These are phyloP conservation scores for Fusarium continuum DNA, from an alignment of 2,329 filamentous ascomycete species.

Conservation along the genomic window DNA sequence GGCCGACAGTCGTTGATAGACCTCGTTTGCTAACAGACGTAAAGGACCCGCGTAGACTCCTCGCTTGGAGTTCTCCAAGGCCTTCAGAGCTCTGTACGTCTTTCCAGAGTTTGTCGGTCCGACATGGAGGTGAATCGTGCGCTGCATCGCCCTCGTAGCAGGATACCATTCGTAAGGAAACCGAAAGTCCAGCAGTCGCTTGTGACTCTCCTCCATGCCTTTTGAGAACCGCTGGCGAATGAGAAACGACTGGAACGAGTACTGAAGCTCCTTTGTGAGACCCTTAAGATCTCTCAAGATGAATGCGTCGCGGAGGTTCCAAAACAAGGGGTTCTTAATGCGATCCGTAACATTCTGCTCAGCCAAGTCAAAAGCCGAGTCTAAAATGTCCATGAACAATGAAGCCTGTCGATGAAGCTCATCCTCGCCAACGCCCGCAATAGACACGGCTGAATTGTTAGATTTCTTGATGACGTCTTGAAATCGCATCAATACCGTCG, in stretches of 20 bases:
- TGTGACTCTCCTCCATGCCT: conserved; percentile 66
- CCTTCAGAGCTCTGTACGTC: conserved; percentile 91
- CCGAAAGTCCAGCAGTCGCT: conserved; percentile 80
- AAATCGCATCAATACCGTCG: conserved; percentile 50
- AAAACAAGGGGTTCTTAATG: conserved; percentile 64
- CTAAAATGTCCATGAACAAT: conserved; percentile 57
- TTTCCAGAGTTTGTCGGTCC: conserved; percentile 98
- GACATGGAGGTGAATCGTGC: conserved; percentile 90
- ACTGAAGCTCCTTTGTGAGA: conserved; percentile 68
- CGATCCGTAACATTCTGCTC: conserved; percentile 50
- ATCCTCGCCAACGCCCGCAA: conserved; percentile 46
- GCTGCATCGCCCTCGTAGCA: conserved; percentile 78
- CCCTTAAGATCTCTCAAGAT: conserved; percentile 60
- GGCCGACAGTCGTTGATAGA: conserved; percentile 86
- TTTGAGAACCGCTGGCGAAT: conserved; percentile 65
- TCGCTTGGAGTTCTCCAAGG: conserved; percentile 76
- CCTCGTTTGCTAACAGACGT: conserved; percentile 88
- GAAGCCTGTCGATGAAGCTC: conserved; percentile 57
- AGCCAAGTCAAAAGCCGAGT: conserved; percentile 58
- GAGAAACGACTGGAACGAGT: conserved; percentile 73
- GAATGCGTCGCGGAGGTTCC: conserved; percentile 68
- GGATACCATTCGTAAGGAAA: conserved; percentile 94
- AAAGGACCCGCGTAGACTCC: conserved; percentile 94
- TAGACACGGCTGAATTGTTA: conserved; percentile 33
- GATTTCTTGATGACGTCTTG: conserved; percentile 47